phyloP scores from a whole-genome alignment of 164 flowering plant genomes.

The grape (Vitis vinifera) region DNA sequence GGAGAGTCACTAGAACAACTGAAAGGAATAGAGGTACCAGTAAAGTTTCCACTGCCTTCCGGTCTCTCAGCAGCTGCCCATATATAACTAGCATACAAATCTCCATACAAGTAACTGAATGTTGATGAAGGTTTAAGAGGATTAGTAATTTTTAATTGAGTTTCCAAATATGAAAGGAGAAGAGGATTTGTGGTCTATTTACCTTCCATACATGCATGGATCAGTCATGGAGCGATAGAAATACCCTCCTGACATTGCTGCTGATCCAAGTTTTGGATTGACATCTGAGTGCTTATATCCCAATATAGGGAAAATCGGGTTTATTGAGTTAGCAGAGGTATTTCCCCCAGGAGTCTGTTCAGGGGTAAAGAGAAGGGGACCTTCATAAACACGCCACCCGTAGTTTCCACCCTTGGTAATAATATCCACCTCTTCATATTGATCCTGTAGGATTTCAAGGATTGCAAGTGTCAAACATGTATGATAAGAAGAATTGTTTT shows the following conservation, averaged over 20 bases:
- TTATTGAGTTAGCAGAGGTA: constrained; percentile 47
- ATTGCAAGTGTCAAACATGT: no score
- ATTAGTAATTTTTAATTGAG: no score
- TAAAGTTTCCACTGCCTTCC: constrained; percentile 47
- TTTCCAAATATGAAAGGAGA: neutral
- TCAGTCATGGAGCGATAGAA: constrained; percentile 43
- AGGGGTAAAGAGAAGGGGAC: constrained; percentile 45
- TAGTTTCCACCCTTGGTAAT: constrained; percentile 79
- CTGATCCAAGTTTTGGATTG: constrained; percentile 43
- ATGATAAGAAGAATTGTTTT: neutral
- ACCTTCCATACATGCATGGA: constrained; percentile 57
- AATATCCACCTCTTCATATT: constrained; percentile 57
- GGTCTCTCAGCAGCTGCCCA: constrained; percentile 62
- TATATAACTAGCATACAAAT: constrained; percentile 40
- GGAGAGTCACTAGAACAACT: constrained; percentile 54
- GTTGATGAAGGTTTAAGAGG: neutral
- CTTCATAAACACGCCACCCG: constrained; percentile 93
- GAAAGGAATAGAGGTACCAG: constrained; percentile 23
- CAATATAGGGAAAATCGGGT: constrained; percentile 70
- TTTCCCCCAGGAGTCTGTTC: constrained; percentile 58
- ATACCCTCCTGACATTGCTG: constrained; percentile 52
- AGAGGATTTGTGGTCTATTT: neutral
- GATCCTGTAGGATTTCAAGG: constrained; percentile 26
- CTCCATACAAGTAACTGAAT: constrained; percentile 51
- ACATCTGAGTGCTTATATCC: constrained; percentile 62